phyloP scores from a whole-genome alignment of 2,329 filamentous ascomycete genomes.

The Colletotrichum lindemuthianum region DNA sequence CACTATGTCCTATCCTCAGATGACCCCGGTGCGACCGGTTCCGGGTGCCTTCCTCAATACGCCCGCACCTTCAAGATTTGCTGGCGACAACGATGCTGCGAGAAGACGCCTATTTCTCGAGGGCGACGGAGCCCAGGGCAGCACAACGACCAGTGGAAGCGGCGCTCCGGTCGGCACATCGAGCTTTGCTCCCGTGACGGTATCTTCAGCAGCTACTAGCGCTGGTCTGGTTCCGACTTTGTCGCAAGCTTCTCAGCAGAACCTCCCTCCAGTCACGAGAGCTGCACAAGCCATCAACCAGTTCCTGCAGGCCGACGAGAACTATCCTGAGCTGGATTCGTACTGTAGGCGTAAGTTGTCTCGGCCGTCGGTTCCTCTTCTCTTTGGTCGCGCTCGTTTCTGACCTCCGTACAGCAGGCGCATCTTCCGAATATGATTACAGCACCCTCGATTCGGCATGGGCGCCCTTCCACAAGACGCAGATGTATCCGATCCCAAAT shows the following conservation, averaged over 20 bases:
- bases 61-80: constrained; percentile 64
- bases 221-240: constrained; percentile 45
- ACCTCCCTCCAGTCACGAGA: constrained; percentile 76
- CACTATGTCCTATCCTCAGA: constrained; percentile 64
- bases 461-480: constrained; percentile 89
- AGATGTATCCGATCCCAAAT: constrained; percentile 90
- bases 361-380: neutral
- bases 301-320: constrained; percentile 78
- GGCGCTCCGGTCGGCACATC: constrained; percentile 23
- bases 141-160: constrained; percentile 16
- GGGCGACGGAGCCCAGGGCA: constrained; percentile 27
- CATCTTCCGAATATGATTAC: constrained; percentile 91
- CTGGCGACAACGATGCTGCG: constrained; percentile 52
- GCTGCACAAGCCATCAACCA: constrained; percentile 87
- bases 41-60: constrained; percentile 83
- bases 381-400: constrained; percentile 16
- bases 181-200: constrained; percentile 38
- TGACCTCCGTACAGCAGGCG: constrained; percentile 73
- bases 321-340: constrained; percentile 88
- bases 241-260: constrained; percentile 56
- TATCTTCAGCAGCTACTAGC: constrained; percentile 41
- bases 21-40: constrained; percentile 76
- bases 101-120: constrained; percentile 62
- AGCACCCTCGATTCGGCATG: constrained; percentile 74
- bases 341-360: constrained; percentile 82